A percentile compares a stretch with the other conserved stretches of the same genome.
phyloP scores from a whole-genome alignment of 805 yeast species.

The Komagataella mondaviorum region DNA sequence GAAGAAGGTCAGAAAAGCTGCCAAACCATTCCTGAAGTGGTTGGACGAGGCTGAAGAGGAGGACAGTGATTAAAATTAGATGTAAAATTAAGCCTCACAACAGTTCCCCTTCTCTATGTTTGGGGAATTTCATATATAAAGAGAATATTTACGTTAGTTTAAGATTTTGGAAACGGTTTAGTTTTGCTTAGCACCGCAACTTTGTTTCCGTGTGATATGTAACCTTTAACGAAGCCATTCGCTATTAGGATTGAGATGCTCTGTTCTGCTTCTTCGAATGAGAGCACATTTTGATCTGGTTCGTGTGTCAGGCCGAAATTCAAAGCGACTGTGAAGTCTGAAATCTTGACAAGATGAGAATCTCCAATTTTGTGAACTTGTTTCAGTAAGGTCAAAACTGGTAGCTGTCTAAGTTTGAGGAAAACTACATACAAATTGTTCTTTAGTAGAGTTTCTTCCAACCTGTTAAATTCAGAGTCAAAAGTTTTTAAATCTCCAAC shows the following conservation, averaged over 20 bases:
- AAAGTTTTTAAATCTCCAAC: slow-evolving; percentile 44
- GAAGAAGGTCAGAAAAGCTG: slow-evolving; percentile 91
- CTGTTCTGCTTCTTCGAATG: slow-evolving; percentile 52
- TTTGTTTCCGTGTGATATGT: slow-evolving; percentile 61
- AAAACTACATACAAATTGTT: slow-evolving; percentile 49
- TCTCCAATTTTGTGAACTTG: slow-evolving; percentile 14
- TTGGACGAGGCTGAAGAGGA: slow-evolving; percentile 87
- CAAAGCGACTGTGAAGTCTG: slow-evolving; percentile 29
- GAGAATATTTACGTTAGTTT: neutral
- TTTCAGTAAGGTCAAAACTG: slow-evolving; percentile 37
- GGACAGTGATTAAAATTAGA: slow-evolving; percentile 21
- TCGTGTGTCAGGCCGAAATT: slow-evolving; percentile 17
- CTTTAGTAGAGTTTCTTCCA: slow-evolving; percentile 37
- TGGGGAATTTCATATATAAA: neutral
- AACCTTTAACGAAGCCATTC: slow-evolving; percentile 57
- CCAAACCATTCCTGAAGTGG: slow-evolving; percentile 93
- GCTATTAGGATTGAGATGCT: slow-evolving; percentile 52
- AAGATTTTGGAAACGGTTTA: slow-evolving; percentile 52
- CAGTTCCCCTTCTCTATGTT: neutral
- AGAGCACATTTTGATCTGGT: slow-evolving; percentile 6
- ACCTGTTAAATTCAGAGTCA: slow-evolving; percentile 26
- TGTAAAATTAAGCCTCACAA: neutral
- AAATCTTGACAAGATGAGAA: slow-evolving; percentile 20
- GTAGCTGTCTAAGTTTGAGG: slow-evolving; percentile 35
- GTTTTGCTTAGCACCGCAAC: slow-evolving; percentile 66